phyloP scores from a whole-genome alignment of 1,284 basidiomycete genomes.

The Trametes sp. region DNA sequence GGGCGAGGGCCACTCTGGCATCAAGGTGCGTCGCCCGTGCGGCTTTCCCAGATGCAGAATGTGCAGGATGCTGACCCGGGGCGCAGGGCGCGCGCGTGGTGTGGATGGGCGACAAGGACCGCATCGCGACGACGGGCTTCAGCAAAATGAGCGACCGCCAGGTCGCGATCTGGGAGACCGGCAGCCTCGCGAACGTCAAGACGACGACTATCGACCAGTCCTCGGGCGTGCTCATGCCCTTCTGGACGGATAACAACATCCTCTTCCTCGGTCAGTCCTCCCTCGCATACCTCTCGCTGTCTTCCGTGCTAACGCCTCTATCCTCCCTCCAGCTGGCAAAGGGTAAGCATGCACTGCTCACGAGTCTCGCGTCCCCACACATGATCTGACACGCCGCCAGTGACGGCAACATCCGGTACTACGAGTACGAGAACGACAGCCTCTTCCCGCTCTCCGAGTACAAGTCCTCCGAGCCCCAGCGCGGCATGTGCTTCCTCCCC shows the following conservation, averaged over 20 bases:
- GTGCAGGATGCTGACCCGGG: neutral
- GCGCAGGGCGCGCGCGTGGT: slow-evolving; percentile 76
- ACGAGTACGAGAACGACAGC: slow-evolving; percentile 91
- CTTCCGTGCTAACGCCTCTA: neutral
- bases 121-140: slow-evolving; percentile 94
- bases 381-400: slow-evolving; percentile 45
- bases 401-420: slow-evolving; percentile 95
- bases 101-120: slow-evolving; percentile 92
- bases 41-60: slow-evolving; percentile 8
- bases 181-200: slow-evolving; percentile 76
- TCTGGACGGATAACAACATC: slow-evolving; percentile 95
- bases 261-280: slow-evolving; percentile 83
- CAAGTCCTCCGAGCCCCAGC: slow-evolving; percentile 92
- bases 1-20: slow-evolving; percentile 89
- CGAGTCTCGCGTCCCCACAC: too few relatives aligned
- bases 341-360: slow-evolving; percentile 54
- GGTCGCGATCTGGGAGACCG: slow-evolving; percentile 87
- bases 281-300: neutral
- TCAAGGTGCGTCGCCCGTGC: slow-evolving; percentile 73
- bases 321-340: slow-evolving; percentile 83
- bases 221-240: slow-evolving; percentile 95
- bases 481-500: slow-evolving; percentile 96
- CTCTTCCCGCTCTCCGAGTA: slow-evolving; percentile 86
- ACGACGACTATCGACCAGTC: slow-evolving; percentile 85
- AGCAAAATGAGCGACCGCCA: slow-evolving; percentile 95